Evolutionary conservation across 2,329 filamentous ascomycete genomes (phyloP), one percentile per base, ranked within the genome.

Genomic region (Exophiala dermatitidis): DNA sequence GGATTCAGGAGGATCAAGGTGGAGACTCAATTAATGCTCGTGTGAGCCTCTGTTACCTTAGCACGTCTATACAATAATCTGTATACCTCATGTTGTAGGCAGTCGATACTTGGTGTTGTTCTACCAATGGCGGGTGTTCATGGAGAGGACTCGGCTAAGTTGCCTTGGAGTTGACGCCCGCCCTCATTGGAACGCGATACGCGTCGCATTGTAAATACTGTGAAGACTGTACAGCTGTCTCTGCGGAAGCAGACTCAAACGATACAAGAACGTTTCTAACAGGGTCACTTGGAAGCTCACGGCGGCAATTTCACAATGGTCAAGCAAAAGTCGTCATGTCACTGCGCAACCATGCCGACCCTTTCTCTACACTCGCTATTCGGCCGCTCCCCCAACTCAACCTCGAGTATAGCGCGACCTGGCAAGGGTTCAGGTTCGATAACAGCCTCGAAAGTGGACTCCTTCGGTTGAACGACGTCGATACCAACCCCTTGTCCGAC

Each of bases 341-440:
- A 5, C 26, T 40, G 7, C 36, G 45, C 41, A 43, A 44, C 33
- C 30, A 41, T 28, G 28, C 41, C 43, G 48, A 53, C 28, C 53
- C 53, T 5, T 57, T 59, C 31, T 54, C 52, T 4, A 26, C 12
- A 32, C 46, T 37, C 6, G 46, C 40, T 12, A 46, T 59, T 42
- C 42, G 30, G 8, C 29, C 42, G 5, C 33, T 50, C 10, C 46
- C 31, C 10, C 19, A 42, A 6, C 19, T 47, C 19, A n/a, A 5
- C 4, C 9, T 50, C 12, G 30, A 48, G 3, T 31, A 31, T 26
- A 32, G 31, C 7, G 12, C 7, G 33, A 49, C 46, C 36, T 63
- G 61, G 61, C 52, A 60, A 28, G 59, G 57, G 1, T 62, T 63
- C 46, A 41, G 37, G 7, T 54, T 61, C 41, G 43, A 59, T 30